These are phyloP conservation scores for Leccinellum albellum DNA, from an alignment of 768 basidiomycete species.

Conservation along the genomic window DNA sequence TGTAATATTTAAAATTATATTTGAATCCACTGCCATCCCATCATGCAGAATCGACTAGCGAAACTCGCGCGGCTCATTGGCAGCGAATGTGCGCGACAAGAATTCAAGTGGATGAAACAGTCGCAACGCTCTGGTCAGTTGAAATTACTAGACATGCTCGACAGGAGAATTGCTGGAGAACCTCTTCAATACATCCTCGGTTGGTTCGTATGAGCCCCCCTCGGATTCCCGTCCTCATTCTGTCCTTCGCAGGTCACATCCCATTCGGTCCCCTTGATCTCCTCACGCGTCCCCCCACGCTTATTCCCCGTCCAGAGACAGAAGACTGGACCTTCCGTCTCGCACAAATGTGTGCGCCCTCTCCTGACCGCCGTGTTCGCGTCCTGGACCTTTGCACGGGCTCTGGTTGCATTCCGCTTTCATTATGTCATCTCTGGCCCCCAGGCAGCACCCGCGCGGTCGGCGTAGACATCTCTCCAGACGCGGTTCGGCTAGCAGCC, in stretches of 20 bases:
- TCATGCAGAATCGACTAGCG: constrained; percentile 18
- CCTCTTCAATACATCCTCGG: constrained; percentile 92
- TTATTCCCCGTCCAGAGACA: constrained; percentile 95
- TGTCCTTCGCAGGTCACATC: constrained; percentile 50
- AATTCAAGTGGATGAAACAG: constrained; percentile 49
- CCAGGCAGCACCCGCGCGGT: constrained; percentile 49
- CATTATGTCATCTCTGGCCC: constrained; percentile 68
- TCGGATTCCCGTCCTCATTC: not conserved
- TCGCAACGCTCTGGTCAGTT: not conserved
- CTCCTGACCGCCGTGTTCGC: constrained; percentile 27
- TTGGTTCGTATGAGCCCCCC: constrained; percentile 26
- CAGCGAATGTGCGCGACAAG: constrained; percentile 33
- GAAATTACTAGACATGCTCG: constrained; percentile 42
- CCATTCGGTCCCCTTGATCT: constrained; percentile 86
- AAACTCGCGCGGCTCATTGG: constrained; percentile 36
- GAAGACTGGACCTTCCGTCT: constrained; percentile 75
- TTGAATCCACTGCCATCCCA: not conserved
- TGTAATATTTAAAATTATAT: constrained; percentile 13
- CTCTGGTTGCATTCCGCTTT: constrained; percentile 84
- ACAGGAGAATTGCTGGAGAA: constrained; percentile 61
- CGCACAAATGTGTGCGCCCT: constrained; percentile 42
- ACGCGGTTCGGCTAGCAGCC: constrained; percentile 49
- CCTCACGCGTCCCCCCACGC: constrained; percentile 67
- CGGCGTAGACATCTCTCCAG: constrained; percentile 65
- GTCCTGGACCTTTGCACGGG: constrained; percentile 93